phyloP scores from a whole-genome alignment of 2,329 filamentous ascomycete species.

The Colletotrichum gigasporum region DNA sequence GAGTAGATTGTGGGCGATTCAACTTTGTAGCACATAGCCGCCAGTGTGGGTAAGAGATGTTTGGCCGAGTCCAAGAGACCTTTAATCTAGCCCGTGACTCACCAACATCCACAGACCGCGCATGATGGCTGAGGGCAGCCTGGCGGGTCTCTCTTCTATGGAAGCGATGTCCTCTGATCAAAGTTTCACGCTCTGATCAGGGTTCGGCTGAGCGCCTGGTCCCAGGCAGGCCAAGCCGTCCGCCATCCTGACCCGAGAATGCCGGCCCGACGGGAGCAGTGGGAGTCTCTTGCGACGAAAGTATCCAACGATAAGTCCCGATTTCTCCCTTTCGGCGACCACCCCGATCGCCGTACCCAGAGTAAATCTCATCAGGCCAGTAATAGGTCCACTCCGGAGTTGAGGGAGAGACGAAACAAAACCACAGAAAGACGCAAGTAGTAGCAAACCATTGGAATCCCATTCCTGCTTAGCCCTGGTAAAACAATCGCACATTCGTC shows the following conservation, averaged over 20 bases:
- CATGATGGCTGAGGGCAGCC: too few species aligned
- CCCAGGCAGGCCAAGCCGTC: not conserved
- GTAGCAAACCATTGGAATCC: constrained; percentile 18
- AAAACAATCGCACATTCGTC: constrained; percentile 22
- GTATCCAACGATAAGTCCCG: too few species aligned
- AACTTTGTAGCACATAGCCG: constrained; percentile 3
- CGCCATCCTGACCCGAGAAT: not conserved
- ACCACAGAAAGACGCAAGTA: not conserved
- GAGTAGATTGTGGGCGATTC: constrained; percentile 25
- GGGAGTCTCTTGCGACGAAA: not conserved
- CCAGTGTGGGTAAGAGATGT: not conserved
- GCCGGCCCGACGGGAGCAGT: not conserved
- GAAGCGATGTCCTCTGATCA: too few species aligned
- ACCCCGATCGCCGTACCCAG: too few species aligned
- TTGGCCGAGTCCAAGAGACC: not conserved
- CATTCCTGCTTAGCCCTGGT: constrained; percentile 22
- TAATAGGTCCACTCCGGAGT: too few species aligned
- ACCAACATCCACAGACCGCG: not conserved
- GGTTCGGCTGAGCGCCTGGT: too few species aligned
- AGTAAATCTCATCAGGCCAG: too few species aligned
- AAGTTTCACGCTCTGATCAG: too few species aligned
- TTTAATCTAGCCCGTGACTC: not conserved
- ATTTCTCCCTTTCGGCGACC: not conserved
- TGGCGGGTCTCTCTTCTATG: too few species aligned
- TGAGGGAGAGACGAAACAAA: too few species aligned